phyloP scores from a whole-genome alignment of 2,329 filamentous ascomycete species.

The Biscogniauxia sp. region DNA sequence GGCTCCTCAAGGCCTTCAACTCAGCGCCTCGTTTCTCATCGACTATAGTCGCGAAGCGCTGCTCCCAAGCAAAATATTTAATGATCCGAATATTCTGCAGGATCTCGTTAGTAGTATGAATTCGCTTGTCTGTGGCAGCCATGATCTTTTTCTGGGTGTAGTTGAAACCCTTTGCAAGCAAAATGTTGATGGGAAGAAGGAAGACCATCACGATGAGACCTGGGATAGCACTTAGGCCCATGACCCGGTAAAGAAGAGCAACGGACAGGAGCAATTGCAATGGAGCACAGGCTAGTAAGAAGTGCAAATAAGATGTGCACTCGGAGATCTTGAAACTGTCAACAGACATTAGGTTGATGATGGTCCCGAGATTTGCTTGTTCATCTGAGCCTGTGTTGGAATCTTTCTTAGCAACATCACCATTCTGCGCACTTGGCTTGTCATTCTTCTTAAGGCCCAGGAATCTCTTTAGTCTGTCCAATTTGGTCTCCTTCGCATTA shows the following conservation, averaged over 20 bases:
- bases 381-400: conserved; percentile 50
- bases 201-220: conserved; percentile 88
- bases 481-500: conserved; percentile 35
- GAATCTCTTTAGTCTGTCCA: conserved; percentile 52
- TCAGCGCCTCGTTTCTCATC: conserved; percentile 84
- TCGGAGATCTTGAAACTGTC: conserved; percentile 99
- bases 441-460: conserved; percentile 62
- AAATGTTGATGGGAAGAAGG: conserved; percentile 86
- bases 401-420: conserved; percentile 30
- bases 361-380: conserved; percentile 92
- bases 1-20: conserved; percentile 71
- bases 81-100: conserved; percentile 97
- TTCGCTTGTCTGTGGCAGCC: conserved; percentile 89
- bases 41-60: conserved; percentile 80
- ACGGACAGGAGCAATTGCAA: conserved; percentile 83
- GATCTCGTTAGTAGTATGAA: conserved; percentile 95
- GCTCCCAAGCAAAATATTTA: conserved; percentile 99
- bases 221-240: conserved; percentile 90
- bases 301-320: conserved; percentile 91
- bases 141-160: conserved; percentile 88
- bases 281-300: conserved; percentile 87
- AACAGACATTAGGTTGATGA: conserved; percentile 99
- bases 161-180: conserved; percentile 81
- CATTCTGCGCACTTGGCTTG: conserved; percentile 39
- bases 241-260: conserved; percentile 78